These are phyloP conservation scores for Aspergillus coremiiformis DNA, from an alignment of 495 filamentous ascomycete genomes.

Conservation along the genomic window DNA sequence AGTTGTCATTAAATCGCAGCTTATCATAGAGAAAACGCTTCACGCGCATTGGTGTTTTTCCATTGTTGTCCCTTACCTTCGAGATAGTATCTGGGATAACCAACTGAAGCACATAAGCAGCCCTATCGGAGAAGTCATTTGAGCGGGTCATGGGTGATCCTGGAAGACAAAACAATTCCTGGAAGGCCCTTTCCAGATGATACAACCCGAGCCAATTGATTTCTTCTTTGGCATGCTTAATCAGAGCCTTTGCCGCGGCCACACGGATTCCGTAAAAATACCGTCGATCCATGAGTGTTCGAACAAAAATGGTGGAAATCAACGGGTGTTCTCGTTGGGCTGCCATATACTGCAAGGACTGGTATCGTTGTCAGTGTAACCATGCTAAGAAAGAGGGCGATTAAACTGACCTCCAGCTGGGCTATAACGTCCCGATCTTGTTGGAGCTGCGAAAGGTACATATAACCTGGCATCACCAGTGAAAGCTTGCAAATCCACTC, in stretches of 20 bases:
- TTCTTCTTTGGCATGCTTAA: slow-evolving; percentile 61
- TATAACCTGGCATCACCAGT: slow-evolving; percentile 80
- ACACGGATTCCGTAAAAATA: slow-evolving; percentile 91
- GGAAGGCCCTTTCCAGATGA: slow-evolving; percentile 78
- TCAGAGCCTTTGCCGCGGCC: slow-evolving; percentile 67
- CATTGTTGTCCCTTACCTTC: slow-evolving; percentile 63
- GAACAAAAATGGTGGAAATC: slow-evolving; percentile 74
- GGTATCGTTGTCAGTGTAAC: neutral
- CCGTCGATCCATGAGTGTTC: slow-evolving; percentile 81
- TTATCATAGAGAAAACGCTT: slow-evolving; percentile 80
- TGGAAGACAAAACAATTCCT: slow-evolving; percentile 77
- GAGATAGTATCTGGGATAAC: slow-evolving; percentile 74
- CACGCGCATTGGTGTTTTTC: slow-evolving; percentile 65
- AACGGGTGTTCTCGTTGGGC: slow-evolving; percentile 58
- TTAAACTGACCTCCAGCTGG: slow-evolving; percentile 64
- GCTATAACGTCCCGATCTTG: slow-evolving; percentile 96
- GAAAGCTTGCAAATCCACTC: slow-evolving; percentile 88
- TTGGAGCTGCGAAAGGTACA: slow-evolving; percentile 95
- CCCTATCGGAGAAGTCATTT: slow-evolving; percentile 85
- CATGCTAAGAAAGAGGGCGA: neutral
- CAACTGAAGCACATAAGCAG: slow-evolving; percentile 72
- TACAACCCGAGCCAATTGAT: slow-evolving; percentile 71
- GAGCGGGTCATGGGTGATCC: slow-evolving; percentile 65
- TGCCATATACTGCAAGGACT: slow-evolving; percentile 57
- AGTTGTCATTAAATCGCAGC: slow-evolving; percentile 88